Percentiles rank a stretch among this genome's conserved stretches.
Conservation (phyloP, 306 rosid genomes). For the Quercus cerris region DNA sequence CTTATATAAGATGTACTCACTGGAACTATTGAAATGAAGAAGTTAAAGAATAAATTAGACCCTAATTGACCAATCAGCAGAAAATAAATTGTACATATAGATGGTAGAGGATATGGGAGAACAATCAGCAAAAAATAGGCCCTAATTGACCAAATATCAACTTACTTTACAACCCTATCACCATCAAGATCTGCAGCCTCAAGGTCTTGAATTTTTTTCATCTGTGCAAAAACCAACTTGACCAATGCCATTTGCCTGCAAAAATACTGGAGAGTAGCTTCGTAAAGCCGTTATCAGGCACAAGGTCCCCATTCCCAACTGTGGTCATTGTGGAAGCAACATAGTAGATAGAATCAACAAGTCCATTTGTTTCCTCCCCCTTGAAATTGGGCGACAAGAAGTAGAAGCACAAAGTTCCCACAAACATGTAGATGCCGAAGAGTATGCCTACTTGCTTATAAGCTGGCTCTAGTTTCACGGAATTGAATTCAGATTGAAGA, state of each 20-base stretch:
- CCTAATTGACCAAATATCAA: conserved; percentile 5
- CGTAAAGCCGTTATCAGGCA: not conserved
- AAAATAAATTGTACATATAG: too few relatives aligned
- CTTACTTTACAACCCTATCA: conserved; percentile 79
- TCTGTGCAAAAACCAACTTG: conserved; percentile 57
- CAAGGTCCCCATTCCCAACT: not conserved
- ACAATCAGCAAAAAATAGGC: too few relatives aligned
- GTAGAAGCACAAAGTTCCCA: not conserved
- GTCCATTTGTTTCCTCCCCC: not conserved
- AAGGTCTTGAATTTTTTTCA: conserved; percentile 56
- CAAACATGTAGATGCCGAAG: not conserved
- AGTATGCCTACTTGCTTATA: not conserved
- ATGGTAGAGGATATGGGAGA: too few relatives aligned
- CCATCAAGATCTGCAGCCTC: conserved; percentile 83
- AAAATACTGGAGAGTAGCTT: not conserved
- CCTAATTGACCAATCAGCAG: not conserved
- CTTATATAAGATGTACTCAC: conserved; percentile 68
- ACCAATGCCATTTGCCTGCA: conserved; percentile 53
- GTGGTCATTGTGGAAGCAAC: not conserved
- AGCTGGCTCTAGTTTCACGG: not conserved
- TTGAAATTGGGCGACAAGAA: not conserved
- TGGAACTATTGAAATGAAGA: conserved; percentile 42
- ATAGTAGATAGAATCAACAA: not conserved
- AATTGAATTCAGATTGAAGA: not conserved
- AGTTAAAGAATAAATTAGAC: not conserved